Evolutionary conservation across 2,329 filamentous ascomycete genomes (phyloP).

Genomic region (Trichoderma sp.): DNA sequence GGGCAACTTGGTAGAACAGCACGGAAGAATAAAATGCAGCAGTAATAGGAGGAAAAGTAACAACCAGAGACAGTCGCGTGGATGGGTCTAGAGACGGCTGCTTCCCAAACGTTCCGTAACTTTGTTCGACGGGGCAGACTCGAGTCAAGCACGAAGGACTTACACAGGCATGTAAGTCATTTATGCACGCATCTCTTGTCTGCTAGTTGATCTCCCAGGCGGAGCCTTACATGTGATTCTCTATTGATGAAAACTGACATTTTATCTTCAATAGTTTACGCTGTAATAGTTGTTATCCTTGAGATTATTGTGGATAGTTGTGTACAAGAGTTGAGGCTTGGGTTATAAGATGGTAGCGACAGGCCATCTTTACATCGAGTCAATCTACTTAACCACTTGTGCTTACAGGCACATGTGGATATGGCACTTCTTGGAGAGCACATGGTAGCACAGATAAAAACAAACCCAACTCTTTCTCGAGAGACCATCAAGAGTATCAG

Average conservation of each 20-base stretch:
- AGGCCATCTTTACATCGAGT: not conserved
- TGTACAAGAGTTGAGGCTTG: not conserved
- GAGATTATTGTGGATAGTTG: not conserved
- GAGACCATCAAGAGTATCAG: no score
- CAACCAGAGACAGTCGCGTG: not conserved
- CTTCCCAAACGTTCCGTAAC: not conserved
- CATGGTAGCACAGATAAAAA: not conserved
- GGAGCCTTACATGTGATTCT: not conserved
- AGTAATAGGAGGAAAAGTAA: not conserved
- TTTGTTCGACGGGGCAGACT: not conserved
- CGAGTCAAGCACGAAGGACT: not conserved
- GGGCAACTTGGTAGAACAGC: not conserved
- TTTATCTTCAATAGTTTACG: not conserved
- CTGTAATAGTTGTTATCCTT: not conserved
- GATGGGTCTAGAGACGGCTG: not conserved
- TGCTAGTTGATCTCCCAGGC: not conserved
- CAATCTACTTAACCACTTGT: not conserved
- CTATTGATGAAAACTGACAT: not conserved
- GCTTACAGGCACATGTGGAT: not conserved
- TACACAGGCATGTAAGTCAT: not conserved
- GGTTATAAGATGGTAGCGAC: not conserved
- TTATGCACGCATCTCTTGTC: not conserved
- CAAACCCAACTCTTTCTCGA: rapidly evolving
- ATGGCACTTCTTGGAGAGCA: not conserved
- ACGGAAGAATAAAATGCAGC: not conserved